Evolutionary conservation across 306 rosid genomes (phyloP).

Genomic region (Sophora flavescens): DNA sequence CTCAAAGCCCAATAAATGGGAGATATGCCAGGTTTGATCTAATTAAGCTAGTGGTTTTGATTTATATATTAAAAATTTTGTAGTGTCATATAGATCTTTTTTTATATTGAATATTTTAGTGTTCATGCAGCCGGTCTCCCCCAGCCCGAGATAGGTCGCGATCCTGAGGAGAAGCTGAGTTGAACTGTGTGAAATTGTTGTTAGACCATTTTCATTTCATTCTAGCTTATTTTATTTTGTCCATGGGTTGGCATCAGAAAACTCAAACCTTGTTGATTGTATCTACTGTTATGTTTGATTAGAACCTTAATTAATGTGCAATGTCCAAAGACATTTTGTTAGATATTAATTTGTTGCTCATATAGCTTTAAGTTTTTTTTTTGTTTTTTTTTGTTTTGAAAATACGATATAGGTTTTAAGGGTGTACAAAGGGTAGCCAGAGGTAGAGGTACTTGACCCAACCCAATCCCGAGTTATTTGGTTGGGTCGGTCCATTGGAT

Average conservation of each 20-base stretch:
- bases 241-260: constrained; percentile 46
- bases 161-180: constrained; percentile 52
- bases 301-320: constrained; percentile 38
- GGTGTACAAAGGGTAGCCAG: no score
- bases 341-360: constrained; percentile 23
- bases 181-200: constrained; percentile 46
- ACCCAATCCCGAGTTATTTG: no score
- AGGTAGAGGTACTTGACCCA: no score
- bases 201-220: constrained; percentile 49
- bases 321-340: constrained; percentile 29
- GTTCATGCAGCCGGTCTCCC: constrained; percentile 73
- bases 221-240: constrained; percentile 31
- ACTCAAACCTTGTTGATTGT: constrained; percentile 35
- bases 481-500: no score
- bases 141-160: constrained; percentile 61
- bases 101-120: constrained; percentile 24
- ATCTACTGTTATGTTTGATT: constrained; percentile 37
- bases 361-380: constrained; percentile 5
- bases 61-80: background rate
- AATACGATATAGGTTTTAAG: background rate
- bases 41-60: background rate
- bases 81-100: background rate
- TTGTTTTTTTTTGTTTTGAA: background rate
- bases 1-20: constrained; percentile 67
- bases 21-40: constrained; percentile 69